phyloP scores from a whole-genome alignment of 75 land plant genomes.

The Ceratopteris richardii region DNA sequence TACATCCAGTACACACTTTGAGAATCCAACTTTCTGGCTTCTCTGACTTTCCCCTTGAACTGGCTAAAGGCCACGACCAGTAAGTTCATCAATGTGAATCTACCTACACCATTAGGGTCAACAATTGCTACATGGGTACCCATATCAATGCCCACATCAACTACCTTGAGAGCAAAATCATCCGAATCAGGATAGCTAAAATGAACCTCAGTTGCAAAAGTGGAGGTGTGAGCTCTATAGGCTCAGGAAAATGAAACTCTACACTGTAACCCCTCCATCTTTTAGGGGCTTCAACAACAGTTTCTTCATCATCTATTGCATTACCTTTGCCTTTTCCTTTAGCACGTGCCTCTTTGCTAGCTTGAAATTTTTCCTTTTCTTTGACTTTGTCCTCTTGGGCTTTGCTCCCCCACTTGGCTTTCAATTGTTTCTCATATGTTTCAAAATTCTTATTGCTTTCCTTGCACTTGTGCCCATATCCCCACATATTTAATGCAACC shows the following conservation, averaged over 20 bases:
- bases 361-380: conserved; percentile 65
- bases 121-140: conserved; percentile 95
- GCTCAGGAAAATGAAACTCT: too few species aligned
- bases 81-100: conserved; percentile 83
- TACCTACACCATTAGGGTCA: conserved; percentile 93
- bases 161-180: conserved; percentile 74
- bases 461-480: conserved; percentile 71
- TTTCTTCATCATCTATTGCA: conserved; percentile 58
- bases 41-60: too few species aligned
- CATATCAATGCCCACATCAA: conserved; percentile 96
- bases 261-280: too few species aligned
- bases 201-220: conserved; percentile 64
- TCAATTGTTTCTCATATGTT: conserved; percentile 65
- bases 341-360: conserved; percentile 63
- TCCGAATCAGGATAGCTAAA: conserved; percentile 76
- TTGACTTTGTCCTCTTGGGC: conserved; percentile 86
- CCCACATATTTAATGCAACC: conserved; percentile 94
- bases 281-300: too few species aligned
- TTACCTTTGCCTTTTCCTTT: conserved; percentile 43
- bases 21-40: conserved; percentile 89
- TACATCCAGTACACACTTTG: conserved; percentile 92
- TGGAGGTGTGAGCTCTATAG: too few species aligned
- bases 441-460: conserved; percentile 88
- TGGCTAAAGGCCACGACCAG: conserved; percentile 75
- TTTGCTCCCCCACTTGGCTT: conserved; percentile 65